Evolutionary conservation across 2,329 filamentous ascomycete species (phyloP).

Genomic region (Neonectria neomacrospora): DNA sequence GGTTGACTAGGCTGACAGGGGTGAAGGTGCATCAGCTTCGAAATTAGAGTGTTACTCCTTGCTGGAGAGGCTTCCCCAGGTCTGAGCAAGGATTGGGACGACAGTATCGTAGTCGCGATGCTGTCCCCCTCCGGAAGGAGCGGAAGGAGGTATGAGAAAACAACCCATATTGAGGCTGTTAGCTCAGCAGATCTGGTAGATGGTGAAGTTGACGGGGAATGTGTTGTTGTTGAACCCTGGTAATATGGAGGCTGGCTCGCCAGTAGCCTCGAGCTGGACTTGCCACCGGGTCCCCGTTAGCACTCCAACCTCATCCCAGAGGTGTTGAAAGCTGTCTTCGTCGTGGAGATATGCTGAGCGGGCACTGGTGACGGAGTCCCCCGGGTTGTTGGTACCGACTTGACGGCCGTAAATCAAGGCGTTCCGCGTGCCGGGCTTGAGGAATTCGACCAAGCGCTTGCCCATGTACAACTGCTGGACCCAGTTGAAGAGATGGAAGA

Average conservation of each 20-base stretch:
- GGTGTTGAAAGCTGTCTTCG: constrained; percentile 58
- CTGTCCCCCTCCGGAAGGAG: constrained; percentile 10
- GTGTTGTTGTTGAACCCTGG: constrained; percentile 42
- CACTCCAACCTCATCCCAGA: constrained; percentile 65
- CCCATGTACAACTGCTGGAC: constrained; percentile 58
- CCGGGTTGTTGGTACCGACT: constrained; percentile 52
- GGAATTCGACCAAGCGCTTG: constrained; percentile 56
- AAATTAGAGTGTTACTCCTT: constrained; percentile 32
- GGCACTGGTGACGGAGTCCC: constrained; percentile 33
- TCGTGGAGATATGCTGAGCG: constrained; percentile 59
- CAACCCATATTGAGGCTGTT: constrained; percentile 12
- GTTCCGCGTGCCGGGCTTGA: constrained; percentile 56
- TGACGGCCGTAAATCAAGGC: constrained; percentile 64
- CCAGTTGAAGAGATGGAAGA: constrained; percentile 63
- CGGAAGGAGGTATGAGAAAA: constrained; percentile 8
- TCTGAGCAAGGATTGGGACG: constrained; percentile 31
- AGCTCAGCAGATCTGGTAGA: constrained; percentile 49
- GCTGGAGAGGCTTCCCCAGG: constrained; percentile 27
- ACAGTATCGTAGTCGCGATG: constrained; percentile 11
- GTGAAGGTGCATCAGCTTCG: constrained; percentile 22
- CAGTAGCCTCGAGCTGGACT: constrained; percentile 53
- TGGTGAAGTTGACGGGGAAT: constrained; percentile 48
- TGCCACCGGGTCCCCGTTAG: constrained; percentile 62
- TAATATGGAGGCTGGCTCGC: constrained; percentile 39
- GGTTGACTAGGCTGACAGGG: constrained; percentile 27